Evolutionary conservation across 352 stramenopile species (phyloP), one percentile per base, ranked within the genome.

Genomic region (Elongisporangium anandrum): DNA sequence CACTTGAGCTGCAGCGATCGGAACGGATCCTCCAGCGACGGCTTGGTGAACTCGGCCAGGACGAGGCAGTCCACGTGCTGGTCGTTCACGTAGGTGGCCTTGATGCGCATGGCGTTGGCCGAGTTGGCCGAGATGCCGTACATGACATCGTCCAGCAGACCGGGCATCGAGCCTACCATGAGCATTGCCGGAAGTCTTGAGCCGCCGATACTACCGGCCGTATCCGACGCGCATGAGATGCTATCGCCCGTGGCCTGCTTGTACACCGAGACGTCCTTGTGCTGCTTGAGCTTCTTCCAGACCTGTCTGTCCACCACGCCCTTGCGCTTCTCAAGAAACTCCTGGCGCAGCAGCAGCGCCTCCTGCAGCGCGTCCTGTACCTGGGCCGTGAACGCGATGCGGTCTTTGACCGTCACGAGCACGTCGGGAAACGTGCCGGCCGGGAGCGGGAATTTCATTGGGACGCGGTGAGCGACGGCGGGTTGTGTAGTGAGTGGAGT

Each of bases 141-240:
- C 64, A 79, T 72, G 50, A 77, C 62, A 45, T 79, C 71, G 10
- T 79, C 68, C 17, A 79, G 54, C 17, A 69, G 67, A n/a, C 70
- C 70, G 0, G 64, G 59, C 6, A 77, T 65, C 1, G 59, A 58
- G 10, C 69, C 69, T 24, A 73, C 63, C 26, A 63, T 73, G 13
- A 77, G 34, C n/a, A 73, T 20, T 7, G 70, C 50, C 0, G 65
- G 56, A 52, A 75, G 34, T 12, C 34, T 45, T 2, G 34, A 45
- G 34, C 34, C 34, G 12, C 34, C 34, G 13, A 45, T 45, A 4
- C 34, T 45, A 12, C 34, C 34, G 34, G 34, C 17, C 5, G 34
- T 45, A 4, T 45, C 34, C 10, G 34, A 45, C 34, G 34, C 34
- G 34, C 34, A 45, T 12, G 34, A 45, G 34, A 4, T 12, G 34